phyloP scores from a whole-genome alignment of 768 basidiomycete genomes.

The Dentipellis fragilis region DNA sequence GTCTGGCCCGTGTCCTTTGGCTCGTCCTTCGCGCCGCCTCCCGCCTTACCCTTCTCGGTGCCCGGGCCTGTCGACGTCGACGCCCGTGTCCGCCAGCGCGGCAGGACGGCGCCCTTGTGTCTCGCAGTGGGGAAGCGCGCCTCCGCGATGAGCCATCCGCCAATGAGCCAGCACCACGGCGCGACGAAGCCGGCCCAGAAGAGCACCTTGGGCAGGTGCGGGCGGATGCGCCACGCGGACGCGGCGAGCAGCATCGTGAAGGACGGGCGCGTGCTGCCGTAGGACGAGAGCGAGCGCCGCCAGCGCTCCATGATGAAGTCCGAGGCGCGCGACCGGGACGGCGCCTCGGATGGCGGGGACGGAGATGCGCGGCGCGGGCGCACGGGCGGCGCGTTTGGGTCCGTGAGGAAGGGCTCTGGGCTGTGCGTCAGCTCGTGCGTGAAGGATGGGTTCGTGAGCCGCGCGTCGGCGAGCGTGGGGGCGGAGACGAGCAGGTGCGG shows the following conservation, averaged over 20 bases:
- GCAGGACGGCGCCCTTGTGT: conserved; percentile 27
- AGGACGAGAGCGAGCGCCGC: conserved; percentile 16
- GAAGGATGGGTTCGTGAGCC: background rate
- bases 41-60: conserved; percentile 1
- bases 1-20: conserved; percentile 20
- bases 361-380: background rate
- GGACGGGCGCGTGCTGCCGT: conserved; percentile 11
- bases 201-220: conserved; percentile 27
- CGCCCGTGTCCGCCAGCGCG: conserved; percentile 12
- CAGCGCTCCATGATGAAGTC: conserved; percentile 21
- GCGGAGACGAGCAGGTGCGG: background rate
- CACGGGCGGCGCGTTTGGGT: background rate
- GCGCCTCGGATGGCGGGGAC: conserved; percentile 6
- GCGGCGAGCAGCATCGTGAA: conserved; percentile 5
- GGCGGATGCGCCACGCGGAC: background rate
- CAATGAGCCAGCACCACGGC: conserved; percentile 68
- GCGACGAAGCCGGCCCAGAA: conserved; percentile 70
- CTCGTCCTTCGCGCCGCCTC: conserved; percentile 15
- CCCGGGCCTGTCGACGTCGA: background rate
- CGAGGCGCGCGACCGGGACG: conserved; percentile 13
- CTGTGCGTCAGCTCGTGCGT: background rate
- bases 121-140: conserved; percentile 30
- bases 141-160: conserved; percentile 50
- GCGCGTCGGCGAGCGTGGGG: background rate
- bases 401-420: background rate